phyloP scores from a whole-genome alignment of 2,329 filamentous ascomycete genomes.

The Trichoderma asperellum region DNA sequence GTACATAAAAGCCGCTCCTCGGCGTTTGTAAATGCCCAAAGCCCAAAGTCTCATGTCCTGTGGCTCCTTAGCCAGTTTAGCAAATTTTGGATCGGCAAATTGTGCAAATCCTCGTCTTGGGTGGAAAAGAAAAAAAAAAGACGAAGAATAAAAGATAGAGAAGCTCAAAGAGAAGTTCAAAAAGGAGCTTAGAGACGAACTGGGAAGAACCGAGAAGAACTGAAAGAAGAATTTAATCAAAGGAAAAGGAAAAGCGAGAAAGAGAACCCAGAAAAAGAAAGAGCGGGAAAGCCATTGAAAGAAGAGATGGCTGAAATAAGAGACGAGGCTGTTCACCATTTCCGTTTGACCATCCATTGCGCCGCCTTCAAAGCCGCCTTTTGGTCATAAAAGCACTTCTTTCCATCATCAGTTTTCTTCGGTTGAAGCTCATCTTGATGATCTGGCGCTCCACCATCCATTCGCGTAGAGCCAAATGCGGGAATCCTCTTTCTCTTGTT shows the following conservation, averaged over 20 bases:
- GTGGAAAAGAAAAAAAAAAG: neutral
- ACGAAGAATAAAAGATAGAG: neutral
- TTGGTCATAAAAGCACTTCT: neutral
- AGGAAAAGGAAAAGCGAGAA: neutral
- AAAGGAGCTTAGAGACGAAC: neutral
- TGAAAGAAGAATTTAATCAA: neutral
- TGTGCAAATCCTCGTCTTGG: neutral
- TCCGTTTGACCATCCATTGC: neutral
- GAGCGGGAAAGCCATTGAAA: neutral
- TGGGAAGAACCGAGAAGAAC: neutral
- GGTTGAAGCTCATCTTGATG: constrained; percentile 34
- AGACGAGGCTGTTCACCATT: constrained; percentile 1
- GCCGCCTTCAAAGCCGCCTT: neutral
- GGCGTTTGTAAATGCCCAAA: neutral
- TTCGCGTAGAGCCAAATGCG: neutral
- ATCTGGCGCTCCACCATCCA: constrained; percentile 32
- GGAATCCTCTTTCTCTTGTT: neutral
- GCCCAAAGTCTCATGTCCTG: neutral
- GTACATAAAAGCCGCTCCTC: neutral
- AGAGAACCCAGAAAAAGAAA: neutral
- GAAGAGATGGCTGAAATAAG: neutral
- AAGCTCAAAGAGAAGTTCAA: neutral
- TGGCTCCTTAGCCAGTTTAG: neutral
- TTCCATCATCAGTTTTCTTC: neutral
- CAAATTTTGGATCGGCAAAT: neutral